These are phyloP conservation scores for Aspergillus vadensis DNA, from an alignment of 2,329 filamentous ascomycete species.

Conservation along the genomic window DNA sequence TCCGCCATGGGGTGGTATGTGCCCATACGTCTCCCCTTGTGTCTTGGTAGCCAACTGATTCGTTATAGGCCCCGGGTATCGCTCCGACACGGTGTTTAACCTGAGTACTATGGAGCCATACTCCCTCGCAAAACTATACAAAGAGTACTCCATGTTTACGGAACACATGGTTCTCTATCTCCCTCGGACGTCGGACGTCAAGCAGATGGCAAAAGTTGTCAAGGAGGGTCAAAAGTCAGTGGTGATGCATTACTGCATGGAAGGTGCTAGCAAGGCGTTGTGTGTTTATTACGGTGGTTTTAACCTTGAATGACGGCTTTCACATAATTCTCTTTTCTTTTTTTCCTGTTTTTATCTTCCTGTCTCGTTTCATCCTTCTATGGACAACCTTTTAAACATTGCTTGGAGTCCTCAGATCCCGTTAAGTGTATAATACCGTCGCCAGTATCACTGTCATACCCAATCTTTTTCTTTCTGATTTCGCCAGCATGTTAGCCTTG, in stretches of 20 bases:
- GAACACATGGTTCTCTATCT: conserved; percentile 72
- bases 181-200: conserved; percentile 79
- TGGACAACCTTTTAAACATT: no score
- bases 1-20: conserved; percentile 71
- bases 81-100: conserved; percentile 72
- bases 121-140: conserved; percentile 63
- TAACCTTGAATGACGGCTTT: conserved; percentile 32
- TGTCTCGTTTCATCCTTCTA: no score
- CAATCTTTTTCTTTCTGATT: no score
- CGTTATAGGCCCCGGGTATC: conserved; percentile 62
- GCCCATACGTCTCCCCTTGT: neutral
- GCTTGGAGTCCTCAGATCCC: no score
- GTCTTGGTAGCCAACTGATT: neutral
- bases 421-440: no score
- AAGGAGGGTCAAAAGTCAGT: conserved; percentile 61
- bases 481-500: no score
- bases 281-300: conserved; percentile 62
- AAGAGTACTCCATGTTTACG: conserved; percentile 57
- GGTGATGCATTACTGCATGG: conserved; percentile 87
- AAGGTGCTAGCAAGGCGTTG: conserved; percentile 79
- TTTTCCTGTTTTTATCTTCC: rapidly evolving
- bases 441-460: no score
- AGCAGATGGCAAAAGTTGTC: conserved; percentile 67
- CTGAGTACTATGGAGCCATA: conserved; percentile 88
- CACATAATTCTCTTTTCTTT: no score